These are phyloP conservation scores for Boeremia lycopersici DNA, from an alignment of 2,329 filamentous ascomycete genomes.

Conservation along the genomic window DNA sequence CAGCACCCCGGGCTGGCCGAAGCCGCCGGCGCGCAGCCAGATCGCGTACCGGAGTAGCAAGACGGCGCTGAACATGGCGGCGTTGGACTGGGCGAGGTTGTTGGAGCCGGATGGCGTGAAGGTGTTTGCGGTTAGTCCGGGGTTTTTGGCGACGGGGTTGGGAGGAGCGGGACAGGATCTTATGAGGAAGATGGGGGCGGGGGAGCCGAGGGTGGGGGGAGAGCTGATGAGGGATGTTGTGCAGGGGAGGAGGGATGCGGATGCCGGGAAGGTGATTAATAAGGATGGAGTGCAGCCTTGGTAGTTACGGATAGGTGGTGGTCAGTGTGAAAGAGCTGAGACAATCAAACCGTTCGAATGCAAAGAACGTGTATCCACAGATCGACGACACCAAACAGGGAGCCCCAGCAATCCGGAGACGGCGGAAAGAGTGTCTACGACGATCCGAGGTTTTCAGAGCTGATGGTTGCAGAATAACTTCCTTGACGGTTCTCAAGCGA, in stretches of 20 bases:
- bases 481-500: no score
- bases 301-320: constrained; percentile 24
- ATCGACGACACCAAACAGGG: no score
- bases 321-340: no score
- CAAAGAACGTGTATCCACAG: background rate
- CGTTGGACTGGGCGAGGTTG: constrained; percentile 54
- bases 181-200: constrained; percentile 47
- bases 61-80: constrained; percentile 57
- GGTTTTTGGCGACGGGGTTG: constrained; percentile 54
- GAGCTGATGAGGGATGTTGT: constrained; percentile 48
- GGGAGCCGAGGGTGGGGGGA: constrained; percentile 46
- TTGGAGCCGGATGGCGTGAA: constrained; percentile 55
- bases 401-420: no score
- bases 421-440: no score
- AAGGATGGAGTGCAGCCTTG: constrained; percentile 47
- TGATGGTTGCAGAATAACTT: no score
- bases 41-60: constrained; percentile 52
- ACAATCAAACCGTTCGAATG: background rate
- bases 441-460: no score
- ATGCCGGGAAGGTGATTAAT: constrained; percentile 48
- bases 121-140: constrained; percentile 55
- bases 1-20: constrained; percentile 54
- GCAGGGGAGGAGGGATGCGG: constrained; percentile 48
- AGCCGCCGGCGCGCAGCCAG: constrained; percentile 34
- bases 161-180: constrained; percentile 42